A percentile compares a stretch with the other conserved stretches of the same genome.
phyloP scores from a whole-genome alignment of 805 yeast genomes.

The Teunomyces atbi region DNA sequence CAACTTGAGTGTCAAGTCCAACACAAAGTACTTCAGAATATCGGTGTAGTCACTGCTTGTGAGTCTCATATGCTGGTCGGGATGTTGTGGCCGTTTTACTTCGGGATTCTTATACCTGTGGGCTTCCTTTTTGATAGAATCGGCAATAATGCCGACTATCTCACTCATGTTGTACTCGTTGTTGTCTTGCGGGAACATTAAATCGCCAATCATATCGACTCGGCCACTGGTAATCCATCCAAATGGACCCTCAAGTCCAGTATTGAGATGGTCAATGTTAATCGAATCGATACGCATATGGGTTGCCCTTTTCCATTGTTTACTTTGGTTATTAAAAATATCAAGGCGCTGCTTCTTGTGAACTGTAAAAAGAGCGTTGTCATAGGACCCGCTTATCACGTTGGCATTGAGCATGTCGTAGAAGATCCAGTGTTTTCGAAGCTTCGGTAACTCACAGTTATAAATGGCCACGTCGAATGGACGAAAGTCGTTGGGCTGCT shows the following conservation, averaged over 20 bases:
- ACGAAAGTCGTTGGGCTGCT: conserved; percentile 77
- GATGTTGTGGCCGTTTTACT: conserved; percentile 23
- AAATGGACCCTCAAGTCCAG: conserved; percentile 90
- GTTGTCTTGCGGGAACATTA: conserved; percentile 70
- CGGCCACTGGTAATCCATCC: conserved; percentile 95
- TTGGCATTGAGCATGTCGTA: conserved; percentile 84
- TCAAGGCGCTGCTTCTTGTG: conserved; percentile 69
- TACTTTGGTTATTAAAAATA: conserved; percentile 34
- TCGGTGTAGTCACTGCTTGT: conserved; percentile 28
- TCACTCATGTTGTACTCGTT: conserved; percentile 49
- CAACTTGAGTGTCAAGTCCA: conserved; percentile 76
- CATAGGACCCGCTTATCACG: conserved; percentile 86
- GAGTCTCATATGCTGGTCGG: conserved; percentile 29
- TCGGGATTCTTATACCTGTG: conserved; percentile 39
- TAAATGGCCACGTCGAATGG: conserved; percentile 88
- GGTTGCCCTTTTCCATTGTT: conserved; percentile 61
- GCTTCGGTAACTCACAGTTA: conserved; percentile 72
- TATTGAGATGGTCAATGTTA: conserved; percentile 82
- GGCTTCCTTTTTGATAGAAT: conserved; percentile 49
- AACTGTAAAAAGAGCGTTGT: conserved; percentile 87
- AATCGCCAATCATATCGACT: conserved; percentile 92
- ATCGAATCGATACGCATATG: conserved; percentile 82
- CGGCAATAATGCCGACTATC: conserved; percentile 47
- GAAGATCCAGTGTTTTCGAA: conserved; percentile 91
- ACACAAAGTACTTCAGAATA: conserved; percentile 58